These are phyloP conservation scores for Volvox reticuliferus DNA, from an alignment of 139 green algal genomes.

Conservation along the genomic window DNA sequence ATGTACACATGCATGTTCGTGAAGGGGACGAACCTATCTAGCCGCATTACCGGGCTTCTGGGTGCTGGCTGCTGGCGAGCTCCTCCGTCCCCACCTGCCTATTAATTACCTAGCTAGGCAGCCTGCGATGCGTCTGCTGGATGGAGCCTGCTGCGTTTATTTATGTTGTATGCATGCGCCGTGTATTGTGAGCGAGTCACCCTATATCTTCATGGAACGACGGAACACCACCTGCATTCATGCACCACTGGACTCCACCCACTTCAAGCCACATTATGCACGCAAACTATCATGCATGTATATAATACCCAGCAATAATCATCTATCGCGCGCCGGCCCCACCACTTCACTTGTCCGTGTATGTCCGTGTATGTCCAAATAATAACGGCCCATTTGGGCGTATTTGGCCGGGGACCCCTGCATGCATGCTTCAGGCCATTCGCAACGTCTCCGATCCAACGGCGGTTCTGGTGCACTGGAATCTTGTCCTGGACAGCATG, in stretches of 20 bases:
- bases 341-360: background rate
- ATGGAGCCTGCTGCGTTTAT: background rate
- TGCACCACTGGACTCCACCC: background rate
- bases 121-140: background rate
- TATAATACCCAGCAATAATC: background rate
- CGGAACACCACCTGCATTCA: too few relatives aligned
- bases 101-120: background rate
- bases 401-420: too few relatives aligned
- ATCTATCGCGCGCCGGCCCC: background rate
- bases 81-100: background rate
- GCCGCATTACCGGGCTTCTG: too few relatives aligned
- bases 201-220: too few relatives aligned
- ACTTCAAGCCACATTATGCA: background rate
- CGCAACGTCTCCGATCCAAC: background rate
- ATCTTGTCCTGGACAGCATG: background rate
- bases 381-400: background rate
- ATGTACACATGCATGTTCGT: background rate
- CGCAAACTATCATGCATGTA: background rate
- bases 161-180: background rate
- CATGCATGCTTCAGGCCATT: slow-evolving; percentile 36
- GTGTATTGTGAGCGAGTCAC: too few relatives aligned
- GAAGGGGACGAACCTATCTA: too few relatives aligned
- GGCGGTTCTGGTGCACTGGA: background rate
- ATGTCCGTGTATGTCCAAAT: background rate
- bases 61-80: too few relatives aligned